phyloP scores from a whole-genome alignment of 345 rosid genomes.

The Dipteronia sinensis region DNA sequence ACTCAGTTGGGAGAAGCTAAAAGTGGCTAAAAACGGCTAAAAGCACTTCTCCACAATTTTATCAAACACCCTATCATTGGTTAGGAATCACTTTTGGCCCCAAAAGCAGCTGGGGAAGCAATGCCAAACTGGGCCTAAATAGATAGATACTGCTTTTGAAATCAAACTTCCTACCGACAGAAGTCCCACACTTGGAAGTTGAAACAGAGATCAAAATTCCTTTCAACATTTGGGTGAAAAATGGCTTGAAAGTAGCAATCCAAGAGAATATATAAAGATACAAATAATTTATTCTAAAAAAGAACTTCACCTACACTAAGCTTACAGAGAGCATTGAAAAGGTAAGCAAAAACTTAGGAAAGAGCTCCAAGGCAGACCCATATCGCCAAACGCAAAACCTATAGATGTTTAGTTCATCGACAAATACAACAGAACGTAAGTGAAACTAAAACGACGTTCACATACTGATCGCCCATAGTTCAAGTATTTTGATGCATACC shows the following conservation, averaged over 20 bases:
- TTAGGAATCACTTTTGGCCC: too few species aligned
- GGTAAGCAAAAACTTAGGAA: not conserved
- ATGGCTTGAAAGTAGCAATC: not conserved
- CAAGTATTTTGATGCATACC: constrained; percentile 2
- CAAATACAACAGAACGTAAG: constrained; percentile 12
- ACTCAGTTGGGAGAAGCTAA: too few species aligned
- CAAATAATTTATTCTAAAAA: not conserved
- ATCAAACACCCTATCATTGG: too few species aligned
- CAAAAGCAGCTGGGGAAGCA: too few species aligned
- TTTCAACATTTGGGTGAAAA: not conserved
- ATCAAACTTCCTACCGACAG: not conserved
- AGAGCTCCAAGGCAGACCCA: not conserved
- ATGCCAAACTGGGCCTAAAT: too few species aligned
- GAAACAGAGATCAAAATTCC: not conserved
- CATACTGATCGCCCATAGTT: not conserved
- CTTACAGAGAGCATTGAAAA: not conserved
- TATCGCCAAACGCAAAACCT: not conserved
- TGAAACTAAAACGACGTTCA: not conserved
- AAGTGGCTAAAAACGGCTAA: too few species aligned
- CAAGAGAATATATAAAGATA: not conserved
- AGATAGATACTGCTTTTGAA: not conserved
- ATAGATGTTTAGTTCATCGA: not conserved
- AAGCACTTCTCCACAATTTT: too few species aligned
- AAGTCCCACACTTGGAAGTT: too few species aligned
- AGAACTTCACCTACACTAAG: not conserved